phyloP scores from a whole-genome alignment of 1,284 basidiomycete species.

The Apiotrichum domesticum region DNA sequence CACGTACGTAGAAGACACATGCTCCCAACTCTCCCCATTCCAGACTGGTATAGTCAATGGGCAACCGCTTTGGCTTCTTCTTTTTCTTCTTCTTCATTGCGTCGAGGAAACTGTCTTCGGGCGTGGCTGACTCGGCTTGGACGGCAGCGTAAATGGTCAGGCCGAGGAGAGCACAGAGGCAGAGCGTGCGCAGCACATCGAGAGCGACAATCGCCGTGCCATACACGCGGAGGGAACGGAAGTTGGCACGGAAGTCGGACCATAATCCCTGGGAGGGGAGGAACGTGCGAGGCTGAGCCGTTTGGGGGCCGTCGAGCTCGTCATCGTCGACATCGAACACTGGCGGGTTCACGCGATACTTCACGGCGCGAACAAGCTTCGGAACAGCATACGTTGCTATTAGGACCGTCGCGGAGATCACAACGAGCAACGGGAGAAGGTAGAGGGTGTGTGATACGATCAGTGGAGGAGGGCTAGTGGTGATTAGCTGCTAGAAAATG shows the following conservation, averaged over 20 bases:
- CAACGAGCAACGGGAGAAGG: slow-evolving; percentile 38
- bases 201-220: slow-evolving; percentile 38
- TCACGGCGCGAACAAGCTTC: not conserved
- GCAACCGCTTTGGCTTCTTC: slow-evolving; percentile 34
- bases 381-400: slow-evolving; percentile 19
- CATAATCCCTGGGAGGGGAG: slow-evolving; percentile 42
- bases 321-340: slow-evolving; percentile 23
- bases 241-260: slow-evolving; percentile 38
- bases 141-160: slow-evolving; percentile 43
- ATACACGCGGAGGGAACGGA: slow-evolving; percentile 32
- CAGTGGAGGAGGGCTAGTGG: slow-evolving; percentile 30
- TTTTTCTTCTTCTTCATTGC: slow-evolving; percentile 29
- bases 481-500: not conserved
- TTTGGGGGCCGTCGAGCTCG: slow-evolving; percentile 7
- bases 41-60: slow-evolving; percentile 37
- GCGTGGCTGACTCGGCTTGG: slow-evolving; percentile 33
- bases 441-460: slow-evolving; percentile 37
- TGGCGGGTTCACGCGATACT: slow-evolving; percentile 23
- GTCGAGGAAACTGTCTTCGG: slow-evolving; percentile 7
- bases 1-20: slow-evolving; percentile 42
- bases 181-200: slow-evolving; percentile 36
- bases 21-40: slow-evolving; percentile 46
- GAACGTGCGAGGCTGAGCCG: slow-evolving; percentile 10
- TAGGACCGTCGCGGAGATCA: slow-evolving; percentile 29
- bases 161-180: slow-evolving; percentile 36